phyloP scores from a whole-genome alignment of 495 filamentous ascomycete species.

The Penicillium simplicissimum region DNA sequence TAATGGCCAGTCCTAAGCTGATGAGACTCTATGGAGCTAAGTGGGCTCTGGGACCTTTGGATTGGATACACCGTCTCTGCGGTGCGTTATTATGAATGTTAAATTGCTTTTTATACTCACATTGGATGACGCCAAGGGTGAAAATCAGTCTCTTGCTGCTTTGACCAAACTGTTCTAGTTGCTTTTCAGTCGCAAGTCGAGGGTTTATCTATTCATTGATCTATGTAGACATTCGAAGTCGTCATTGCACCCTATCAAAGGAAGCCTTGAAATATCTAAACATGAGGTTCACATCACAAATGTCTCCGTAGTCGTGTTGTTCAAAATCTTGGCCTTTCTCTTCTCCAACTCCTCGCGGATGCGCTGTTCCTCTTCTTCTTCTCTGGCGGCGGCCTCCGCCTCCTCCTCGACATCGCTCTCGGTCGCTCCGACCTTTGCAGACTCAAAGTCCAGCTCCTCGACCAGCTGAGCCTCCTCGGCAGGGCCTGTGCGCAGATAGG shows the following conservation, averaged over 20 bases:
- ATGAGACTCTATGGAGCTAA: background rate
- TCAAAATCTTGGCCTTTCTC: background rate
- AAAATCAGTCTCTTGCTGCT: too few species aligned
- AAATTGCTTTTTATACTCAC: too few species aligned
- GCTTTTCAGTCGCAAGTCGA: background rate
- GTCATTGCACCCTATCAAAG: background rate
- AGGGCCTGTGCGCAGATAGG: background rate
- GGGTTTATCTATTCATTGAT: background rate
- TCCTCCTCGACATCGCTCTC: constrained; percentile 8
- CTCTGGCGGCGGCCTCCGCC: background rate
- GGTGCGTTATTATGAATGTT: too few species aligned
- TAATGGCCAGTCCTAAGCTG: background rate
- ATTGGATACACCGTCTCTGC: too few species aligned
- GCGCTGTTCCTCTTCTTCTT: background rate
- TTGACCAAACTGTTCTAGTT: background rate
- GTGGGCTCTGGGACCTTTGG: too few species aligned
- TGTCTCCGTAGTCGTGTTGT: background rate
- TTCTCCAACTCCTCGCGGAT: background rate
- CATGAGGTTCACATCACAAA: background rate
- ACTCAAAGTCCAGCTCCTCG: background rate
- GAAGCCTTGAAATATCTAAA: background rate
- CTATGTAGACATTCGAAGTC: background rate
- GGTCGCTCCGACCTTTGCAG: constrained; percentile 7
- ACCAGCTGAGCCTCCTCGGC: background rate
- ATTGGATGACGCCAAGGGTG: too few species aligned